Evolutionary conservation across 768 basidiomycete genomes (phyloP).

Genomic region (Guyanaporus albipodus): DNA sequence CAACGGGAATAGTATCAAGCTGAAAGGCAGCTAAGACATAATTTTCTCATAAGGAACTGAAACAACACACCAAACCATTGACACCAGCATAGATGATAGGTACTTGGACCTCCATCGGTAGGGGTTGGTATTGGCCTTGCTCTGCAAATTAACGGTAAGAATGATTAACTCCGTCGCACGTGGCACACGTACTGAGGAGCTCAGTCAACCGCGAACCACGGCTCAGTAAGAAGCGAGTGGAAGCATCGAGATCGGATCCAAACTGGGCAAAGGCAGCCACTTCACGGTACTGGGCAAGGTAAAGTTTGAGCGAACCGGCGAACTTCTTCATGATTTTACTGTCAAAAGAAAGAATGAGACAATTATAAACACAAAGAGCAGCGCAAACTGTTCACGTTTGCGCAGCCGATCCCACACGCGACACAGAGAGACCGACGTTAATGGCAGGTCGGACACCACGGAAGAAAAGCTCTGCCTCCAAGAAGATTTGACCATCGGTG

Average conservation of each 20-base stretch:
- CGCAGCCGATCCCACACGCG: conserved; percentile 99
- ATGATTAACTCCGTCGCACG: neutral
- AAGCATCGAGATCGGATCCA: conserved; percentile 99
- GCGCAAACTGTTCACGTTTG: conserved; percentile 84
- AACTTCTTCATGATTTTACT: conserved; percentile 99
- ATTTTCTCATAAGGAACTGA: neutral
- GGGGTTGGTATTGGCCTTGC: conserved; percentile 97
- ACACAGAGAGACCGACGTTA: conserved; percentile 99
- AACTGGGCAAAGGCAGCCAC: conserved; percentile 99
- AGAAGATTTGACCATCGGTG: conserved; percentile 99
- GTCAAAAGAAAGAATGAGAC: conserved; percentile 5
- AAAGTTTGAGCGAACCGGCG: conserved; percentile 98
- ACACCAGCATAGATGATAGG: conserved; percentile 99
- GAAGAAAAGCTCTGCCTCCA: conserved; percentile 99
- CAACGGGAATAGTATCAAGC: conserved; percentile 94
- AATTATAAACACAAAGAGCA: neutral
- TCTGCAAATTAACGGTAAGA: conserved; percentile 44
- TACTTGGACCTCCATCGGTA: conserved; percentile 94
- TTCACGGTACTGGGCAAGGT: conserved; percentile 99
- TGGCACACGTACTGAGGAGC: conserved; percentile 64
- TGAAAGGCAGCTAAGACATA: conserved; percentile 23
- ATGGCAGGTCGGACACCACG: conserved; percentile 99
- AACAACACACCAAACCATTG: conserved; percentile 81
- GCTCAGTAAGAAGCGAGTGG: conserved; percentile 95
- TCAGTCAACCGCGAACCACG: conserved; percentile 99